Conservation (phyloP, 495 filamentous ascomycete genomes). For the Aspergillus olivimuriae region DNA sequence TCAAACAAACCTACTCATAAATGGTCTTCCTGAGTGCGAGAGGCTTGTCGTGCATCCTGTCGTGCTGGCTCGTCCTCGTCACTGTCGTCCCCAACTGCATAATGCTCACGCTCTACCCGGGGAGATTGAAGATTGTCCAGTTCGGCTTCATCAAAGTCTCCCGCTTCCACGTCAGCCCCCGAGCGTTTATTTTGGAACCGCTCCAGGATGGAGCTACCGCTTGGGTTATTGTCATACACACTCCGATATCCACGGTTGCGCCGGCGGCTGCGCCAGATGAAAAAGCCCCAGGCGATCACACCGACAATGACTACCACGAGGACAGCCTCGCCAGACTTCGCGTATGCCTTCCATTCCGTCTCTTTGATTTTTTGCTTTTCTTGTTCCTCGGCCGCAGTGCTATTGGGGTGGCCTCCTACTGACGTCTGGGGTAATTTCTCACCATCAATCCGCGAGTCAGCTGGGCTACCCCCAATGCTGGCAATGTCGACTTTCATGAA, state of each 20-base stretch:
- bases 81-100: constrained; percentile 38
- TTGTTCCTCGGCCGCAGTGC: constrained; percentile 62
- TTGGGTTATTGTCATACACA: constrained; percentile 27
- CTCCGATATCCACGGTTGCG: constrained; percentile 41
- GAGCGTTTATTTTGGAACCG: constrained; percentile 45
- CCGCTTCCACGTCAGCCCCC: constrained; percentile 65
- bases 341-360: constrained; percentile 89
- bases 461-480: constrained; percentile 77
- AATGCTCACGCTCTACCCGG: constrained; percentile 31
- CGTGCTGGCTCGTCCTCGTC: constrained; percentile 28
- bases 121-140: constrained; percentile 64
- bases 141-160: constrained; percentile 85
- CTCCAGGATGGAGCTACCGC: constrained; percentile 27
- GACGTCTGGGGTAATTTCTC: constrained; percentile 77
- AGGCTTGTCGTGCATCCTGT: constrained; percentile 7
- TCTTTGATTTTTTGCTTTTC: constrained; percentile 72
- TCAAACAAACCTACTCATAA: constrained; percentile 6
- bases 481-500: constrained; percentile 93
- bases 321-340: constrained; percentile 83
- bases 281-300: constrained; percentile 73
- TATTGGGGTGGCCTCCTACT: constrained; percentile 83
- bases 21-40: constrained; percentile 4
- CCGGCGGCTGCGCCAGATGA: constrained; percentile 73
- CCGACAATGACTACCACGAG: constrained; percentile 78
- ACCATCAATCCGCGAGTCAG: constrained; percentile 83